Conservation (phyloP, 495 filamentous ascomycete species). For the Daldinia childiae region DNA sequence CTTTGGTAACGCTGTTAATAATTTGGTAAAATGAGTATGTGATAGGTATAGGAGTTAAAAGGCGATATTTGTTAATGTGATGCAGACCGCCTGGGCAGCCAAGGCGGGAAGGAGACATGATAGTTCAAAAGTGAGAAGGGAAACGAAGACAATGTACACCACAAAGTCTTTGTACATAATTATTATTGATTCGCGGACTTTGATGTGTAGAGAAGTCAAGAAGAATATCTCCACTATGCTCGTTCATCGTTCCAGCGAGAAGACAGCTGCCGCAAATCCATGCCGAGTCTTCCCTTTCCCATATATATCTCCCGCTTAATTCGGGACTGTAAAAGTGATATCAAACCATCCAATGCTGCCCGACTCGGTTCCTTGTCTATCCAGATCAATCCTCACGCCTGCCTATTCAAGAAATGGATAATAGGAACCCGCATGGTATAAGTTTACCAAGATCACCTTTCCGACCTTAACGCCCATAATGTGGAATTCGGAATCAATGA, state of each 20-base stretch:
- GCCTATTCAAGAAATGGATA: constrained; percentile 38
- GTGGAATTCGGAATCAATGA: constrained; percentile 32
- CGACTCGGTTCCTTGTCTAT: constrained; percentile 33
- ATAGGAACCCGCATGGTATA: constrained; percentile 28
- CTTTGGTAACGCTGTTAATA: not conserved
- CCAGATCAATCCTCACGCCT: constrained; percentile 32
- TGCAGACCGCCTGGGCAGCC: not conserved
- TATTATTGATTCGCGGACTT: constrained; percentile 21
- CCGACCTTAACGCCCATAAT: constrained; percentile 35
- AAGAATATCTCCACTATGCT: constrained; percentile 12
- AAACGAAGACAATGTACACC: not conserved
- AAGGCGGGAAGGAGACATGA: not conserved
- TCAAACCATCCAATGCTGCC: constrained; percentile 37
- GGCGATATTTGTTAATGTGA: not conserved
- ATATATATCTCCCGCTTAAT: constrained; percentile 13
- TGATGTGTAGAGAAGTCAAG: constrained; percentile 20
- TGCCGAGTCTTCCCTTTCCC: constrained; percentile 9
- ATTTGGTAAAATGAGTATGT: not conserved
- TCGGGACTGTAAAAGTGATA: constrained; percentile 26
- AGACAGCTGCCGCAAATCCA: constrained; percentile 15
- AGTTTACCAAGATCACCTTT: constrained; percentile 21
- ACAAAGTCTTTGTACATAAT: constrained; percentile 17
- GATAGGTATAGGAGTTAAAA: not conserved
- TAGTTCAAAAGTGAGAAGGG: not conserved
- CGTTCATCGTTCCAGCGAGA: constrained; percentile 32